phyloP scores from a whole-genome alignment of 768 basidiomycete species.

The Pleurotus cornucopiae region DNA sequence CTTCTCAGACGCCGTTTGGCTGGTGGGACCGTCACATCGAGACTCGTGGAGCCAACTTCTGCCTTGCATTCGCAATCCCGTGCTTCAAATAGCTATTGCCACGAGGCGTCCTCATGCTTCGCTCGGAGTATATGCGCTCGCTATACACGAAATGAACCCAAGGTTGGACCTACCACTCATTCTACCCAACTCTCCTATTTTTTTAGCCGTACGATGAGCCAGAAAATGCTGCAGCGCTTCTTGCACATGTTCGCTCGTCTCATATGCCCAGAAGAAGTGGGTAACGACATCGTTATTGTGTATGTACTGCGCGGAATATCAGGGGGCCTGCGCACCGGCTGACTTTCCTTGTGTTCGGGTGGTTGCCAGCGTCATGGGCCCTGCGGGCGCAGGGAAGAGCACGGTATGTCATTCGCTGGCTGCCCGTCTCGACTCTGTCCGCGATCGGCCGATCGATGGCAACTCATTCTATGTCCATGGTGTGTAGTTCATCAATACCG shows the following conservation, averaged over 20 bases:
- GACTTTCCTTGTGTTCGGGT: not conserved
- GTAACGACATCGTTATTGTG: conserved; percentile 10
- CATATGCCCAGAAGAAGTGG: conserved; percentile 8
- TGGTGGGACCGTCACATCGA: too few relatives aligned
- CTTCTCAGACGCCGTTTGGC: too few relatives aligned
- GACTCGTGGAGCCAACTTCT: too few relatives aligned
- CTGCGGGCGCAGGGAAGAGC: conserved; percentile 12
- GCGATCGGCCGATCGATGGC: not conserved
- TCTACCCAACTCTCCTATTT: not conserved
- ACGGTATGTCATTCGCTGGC: conserved; percentile 5
- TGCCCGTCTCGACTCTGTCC: not conserved
- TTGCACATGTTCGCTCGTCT: conserved; percentile 7
- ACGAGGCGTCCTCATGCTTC: conserved; percentile 6
- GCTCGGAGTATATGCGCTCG: conserved; percentile 1
- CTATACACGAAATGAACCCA: not conserved
- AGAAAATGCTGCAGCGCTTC: not conserved
- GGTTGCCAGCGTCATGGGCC: conserved; percentile 9
- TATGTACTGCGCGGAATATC: not conserved
- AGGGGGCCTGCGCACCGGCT: not conserved
- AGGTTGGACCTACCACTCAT: not conserved
- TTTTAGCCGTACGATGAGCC: not conserved
- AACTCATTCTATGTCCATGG: not conserved
- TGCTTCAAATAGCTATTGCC: not conserved
- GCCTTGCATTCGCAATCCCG: too few relatives aligned
- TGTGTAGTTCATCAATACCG: conserved; percentile 8